phyloP scores from a whole-genome alignment of 345 rosid genomes.

The Camelina hispida region DNA sequence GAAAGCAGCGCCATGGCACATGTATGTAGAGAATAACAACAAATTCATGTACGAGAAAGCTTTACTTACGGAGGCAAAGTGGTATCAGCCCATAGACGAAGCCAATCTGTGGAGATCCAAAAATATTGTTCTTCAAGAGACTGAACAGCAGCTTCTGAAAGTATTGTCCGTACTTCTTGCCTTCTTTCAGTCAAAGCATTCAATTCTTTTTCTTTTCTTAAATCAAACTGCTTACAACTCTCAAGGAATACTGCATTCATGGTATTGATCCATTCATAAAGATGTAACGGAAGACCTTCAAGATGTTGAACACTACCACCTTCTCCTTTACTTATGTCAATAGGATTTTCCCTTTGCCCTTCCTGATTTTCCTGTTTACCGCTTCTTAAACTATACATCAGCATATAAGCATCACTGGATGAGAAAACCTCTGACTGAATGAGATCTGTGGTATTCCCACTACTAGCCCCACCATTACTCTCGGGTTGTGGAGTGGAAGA shows the following conservation, averaged over 20 bases:
- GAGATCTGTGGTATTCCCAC: constrained; percentile 50
- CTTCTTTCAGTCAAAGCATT: constrained; percentile 63
- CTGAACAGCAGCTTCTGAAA: constrained; percentile 80
- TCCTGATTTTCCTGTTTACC: constrained; percentile 49
- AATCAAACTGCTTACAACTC: constrained; percentile 64
- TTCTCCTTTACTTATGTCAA: constrained; percentile 47
- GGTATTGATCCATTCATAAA: constrained; percentile 56
- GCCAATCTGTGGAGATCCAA: constrained; percentile 94
- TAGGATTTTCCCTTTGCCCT: constrained; percentile 37
- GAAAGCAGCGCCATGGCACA: constrained; percentile 24
- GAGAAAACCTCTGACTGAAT: constrained; percentile 63
- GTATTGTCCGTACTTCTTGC: constrained; percentile 83
- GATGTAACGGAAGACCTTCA: constrained; percentile 72
- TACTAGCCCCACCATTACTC: constrained; percentile 46
- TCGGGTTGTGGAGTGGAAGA: constrained; percentile 58
- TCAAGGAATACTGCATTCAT: constrained; percentile 64
- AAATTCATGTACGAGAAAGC: constrained; percentile 24
- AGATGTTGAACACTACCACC: constrained; percentile 44
- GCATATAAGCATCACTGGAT: constrained; percentile 92
- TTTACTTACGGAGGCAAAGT: constrained; percentile 69
- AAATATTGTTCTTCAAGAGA: constrained; percentile 66
- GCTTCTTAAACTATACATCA: constrained; percentile 82
- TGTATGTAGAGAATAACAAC: constrained; percentile 18
- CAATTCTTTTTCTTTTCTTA: constrained; percentile 64
- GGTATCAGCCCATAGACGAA: constrained; percentile 92